phyloP scores from a whole-genome alignment of 805 yeast species.

The Torulaspora gathmanii region DNA sequence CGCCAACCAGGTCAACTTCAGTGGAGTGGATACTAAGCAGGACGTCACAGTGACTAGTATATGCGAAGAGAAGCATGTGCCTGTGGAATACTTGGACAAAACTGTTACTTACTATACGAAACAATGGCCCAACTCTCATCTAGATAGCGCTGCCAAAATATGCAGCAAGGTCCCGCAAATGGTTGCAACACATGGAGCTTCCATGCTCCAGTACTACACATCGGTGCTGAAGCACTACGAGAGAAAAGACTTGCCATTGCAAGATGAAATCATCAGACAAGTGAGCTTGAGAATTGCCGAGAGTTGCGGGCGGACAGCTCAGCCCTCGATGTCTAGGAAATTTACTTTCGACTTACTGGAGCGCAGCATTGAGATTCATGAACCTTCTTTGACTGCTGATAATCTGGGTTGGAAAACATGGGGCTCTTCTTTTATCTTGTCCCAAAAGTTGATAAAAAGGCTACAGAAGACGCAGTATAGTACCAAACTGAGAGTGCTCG shows the following conservation, averaged over 20 bases:
- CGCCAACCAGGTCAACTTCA: slow-evolving; percentile 49
- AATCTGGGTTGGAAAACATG: slow-evolving; percentile 89
- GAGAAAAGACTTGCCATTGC: slow-evolving; percentile 36
- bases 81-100: slow-evolving; percentile 19
- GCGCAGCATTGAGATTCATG: slow-evolving; percentile 44
- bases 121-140: slow-evolving; percentile 34
- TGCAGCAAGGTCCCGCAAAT: slow-evolving; percentile 30
- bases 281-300: slow-evolving; percentile 70
- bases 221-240: slow-evolving; percentile 37
- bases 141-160: slow-evolving; percentile 27
- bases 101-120: slow-evolving; percentile 44
- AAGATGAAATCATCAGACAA: slow-evolving; percentile 44
- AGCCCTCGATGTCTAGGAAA: slow-evolving; percentile 61
- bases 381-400: slow-evolving; percentile 84
- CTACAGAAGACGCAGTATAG: slow-evolving; percentile 1
- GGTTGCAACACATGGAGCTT: slow-evolving; percentile 47
- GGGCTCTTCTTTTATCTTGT: slow-evolving; percentile 82
- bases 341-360: slow-evolving; percentile 45
- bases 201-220: slow-evolving; percentile 40
- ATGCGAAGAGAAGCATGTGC: slow-evolving; percentile 37
- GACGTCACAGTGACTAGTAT: slow-evolving; percentile 13
- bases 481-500: slow-evolving; percentile 43
- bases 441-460: slow-evolving; percentile 45
- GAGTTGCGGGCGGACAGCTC: slow-evolving; percentile 79
- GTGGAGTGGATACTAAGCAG: background rate